Evolutionary conservation across 2,329 filamentous ascomycete species (phyloP).

Genomic region (Cytospora leucostoma): DNA sequence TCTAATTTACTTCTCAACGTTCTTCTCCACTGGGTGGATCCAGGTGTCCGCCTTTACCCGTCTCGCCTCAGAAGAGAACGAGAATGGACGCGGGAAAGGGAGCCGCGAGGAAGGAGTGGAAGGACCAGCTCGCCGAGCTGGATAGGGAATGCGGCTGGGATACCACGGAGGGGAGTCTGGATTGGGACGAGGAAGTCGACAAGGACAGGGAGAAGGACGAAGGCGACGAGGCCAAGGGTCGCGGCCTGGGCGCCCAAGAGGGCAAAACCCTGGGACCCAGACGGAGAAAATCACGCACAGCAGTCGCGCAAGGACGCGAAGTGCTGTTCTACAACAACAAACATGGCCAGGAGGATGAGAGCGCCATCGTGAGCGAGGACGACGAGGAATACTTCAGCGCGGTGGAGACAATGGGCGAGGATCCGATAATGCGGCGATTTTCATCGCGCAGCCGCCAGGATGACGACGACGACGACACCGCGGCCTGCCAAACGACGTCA

Average conservation of each 20-base stretch:
- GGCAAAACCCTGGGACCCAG: neutral
- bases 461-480: neutral
- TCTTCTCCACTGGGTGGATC: neutral
- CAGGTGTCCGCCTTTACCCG: too few species aligned
- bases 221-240: neutral
- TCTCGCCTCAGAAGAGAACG: neutral
- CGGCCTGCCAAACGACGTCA: neutral
- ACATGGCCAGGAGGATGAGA: neutral
- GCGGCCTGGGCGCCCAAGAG: neutral
- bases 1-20: too few species aligned
- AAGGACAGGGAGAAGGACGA: neutral
- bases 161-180: neutral
- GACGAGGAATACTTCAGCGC: neutral
- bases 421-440: neutral
- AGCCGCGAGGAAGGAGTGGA: neutral
- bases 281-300: neutral
- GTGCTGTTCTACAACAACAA: neutral
- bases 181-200: neutral
- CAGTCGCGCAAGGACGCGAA: neutral
- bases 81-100: slow-evolving; percentile 1
- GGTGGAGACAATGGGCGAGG: neutral
- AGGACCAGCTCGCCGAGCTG: neutral
- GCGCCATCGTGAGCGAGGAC: neutral
- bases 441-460: neutral
- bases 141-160: slow-evolving; percentile 2